Evolutionary conservation across 495 filamentous ascomycete species (phyloP).

Genomic region (Hypoxylon intermedium): DNA sequence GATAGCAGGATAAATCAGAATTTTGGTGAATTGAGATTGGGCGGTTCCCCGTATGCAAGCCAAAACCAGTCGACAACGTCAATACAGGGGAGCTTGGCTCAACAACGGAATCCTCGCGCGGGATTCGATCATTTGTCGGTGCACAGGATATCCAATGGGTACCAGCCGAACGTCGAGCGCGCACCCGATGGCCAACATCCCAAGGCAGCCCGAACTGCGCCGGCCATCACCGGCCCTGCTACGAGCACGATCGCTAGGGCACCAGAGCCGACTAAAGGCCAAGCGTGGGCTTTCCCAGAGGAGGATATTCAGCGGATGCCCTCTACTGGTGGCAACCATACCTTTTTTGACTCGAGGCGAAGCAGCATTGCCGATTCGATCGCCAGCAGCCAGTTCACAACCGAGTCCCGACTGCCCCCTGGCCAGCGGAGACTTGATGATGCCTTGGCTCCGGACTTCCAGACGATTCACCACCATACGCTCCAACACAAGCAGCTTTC

Average conservation of each 20-base stretch:
- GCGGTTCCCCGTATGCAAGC: constrained; percentile 72
- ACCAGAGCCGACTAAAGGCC: constrained; percentile 79
- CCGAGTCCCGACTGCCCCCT: constrained; percentile 70
- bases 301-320: constrained; percentile 65
- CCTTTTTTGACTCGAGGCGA: constrained; percentile 69
- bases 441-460: constrained; percentile 52
- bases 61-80: constrained; percentile 80
- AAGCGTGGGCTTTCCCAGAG: constrained; percentile 83
- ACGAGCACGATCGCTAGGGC: constrained; percentile 80
- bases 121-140: constrained; percentile 49
- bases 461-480: constrained; percentile 72
- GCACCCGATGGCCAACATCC: constrained; percentile 57
- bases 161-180: constrained; percentile 63
- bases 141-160: constrained; percentile 69
- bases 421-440: constrained; percentile 73
- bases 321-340: constrained; percentile 54
- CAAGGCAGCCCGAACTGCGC: constrained; percentile 67
- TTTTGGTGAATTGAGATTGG: constrained; percentile 72
- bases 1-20: constrained; percentile 77
- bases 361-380: constrained; percentile 77
- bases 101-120: constrained; percentile 59
- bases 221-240: constrained; percentile 77
- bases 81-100: constrained; percentile 61
- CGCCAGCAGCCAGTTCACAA: constrained; percentile 74
- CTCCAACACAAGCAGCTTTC: constrained; percentile 77